Evolutionary conservation across 1,139 yeast species (phyloP).

Genomic region (Meyerozyma guilliermondii): DNA sequence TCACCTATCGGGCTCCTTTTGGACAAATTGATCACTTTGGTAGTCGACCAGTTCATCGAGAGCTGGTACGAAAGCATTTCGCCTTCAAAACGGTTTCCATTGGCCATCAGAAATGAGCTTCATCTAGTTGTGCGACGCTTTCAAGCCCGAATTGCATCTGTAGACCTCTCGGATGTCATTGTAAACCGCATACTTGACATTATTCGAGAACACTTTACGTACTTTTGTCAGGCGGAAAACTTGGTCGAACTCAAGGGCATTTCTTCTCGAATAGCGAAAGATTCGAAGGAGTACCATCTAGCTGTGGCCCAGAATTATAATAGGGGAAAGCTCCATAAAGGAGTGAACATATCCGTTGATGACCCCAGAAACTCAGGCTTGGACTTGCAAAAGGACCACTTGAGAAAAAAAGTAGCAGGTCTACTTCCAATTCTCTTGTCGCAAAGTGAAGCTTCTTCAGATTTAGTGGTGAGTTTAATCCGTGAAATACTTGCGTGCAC

Average conservation of each 20-base stretch:
- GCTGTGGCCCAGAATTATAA: constrained; percentile 59
- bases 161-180: constrained; percentile 55
- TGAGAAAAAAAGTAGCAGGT: constrained; percentile 37
- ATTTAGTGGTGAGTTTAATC: constrained; percentile 44
- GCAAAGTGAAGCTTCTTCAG: constrained; percentile 43
- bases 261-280: constrained; percentile 15
- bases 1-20: constrained; percentile 13
- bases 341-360: constrained; percentile 43
- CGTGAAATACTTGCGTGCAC: constrained; percentile 61
- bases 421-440: constrained; percentile 51
- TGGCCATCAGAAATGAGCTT: constrained; percentile 47
- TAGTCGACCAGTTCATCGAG: constrained; percentile 56
- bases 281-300: constrained; percentile 45
- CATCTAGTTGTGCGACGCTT: constrained; percentile 37
- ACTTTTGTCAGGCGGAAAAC: constrained; percentile 52
- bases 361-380: constrained; percentile 33
- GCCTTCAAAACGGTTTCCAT: constrained; percentile 45
- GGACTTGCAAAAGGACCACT: constrained; percentile 42
- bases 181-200: constrained; percentile 60
- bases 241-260: constrained; percentile 18
- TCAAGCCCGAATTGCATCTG: constrained; percentile 29
- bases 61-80: constrained; percentile 62
- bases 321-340: constrained; percentile 56
- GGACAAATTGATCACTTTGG: constrained; percentile 45
- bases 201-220: constrained; percentile 58